Percentiles rank a stretch among this genome's conserved stretches.
Evolutionary conservation across 2,329 filamentous ascomycete genomes (phyloP).

Genomic region (Aspergillus uvarum): DNA sequence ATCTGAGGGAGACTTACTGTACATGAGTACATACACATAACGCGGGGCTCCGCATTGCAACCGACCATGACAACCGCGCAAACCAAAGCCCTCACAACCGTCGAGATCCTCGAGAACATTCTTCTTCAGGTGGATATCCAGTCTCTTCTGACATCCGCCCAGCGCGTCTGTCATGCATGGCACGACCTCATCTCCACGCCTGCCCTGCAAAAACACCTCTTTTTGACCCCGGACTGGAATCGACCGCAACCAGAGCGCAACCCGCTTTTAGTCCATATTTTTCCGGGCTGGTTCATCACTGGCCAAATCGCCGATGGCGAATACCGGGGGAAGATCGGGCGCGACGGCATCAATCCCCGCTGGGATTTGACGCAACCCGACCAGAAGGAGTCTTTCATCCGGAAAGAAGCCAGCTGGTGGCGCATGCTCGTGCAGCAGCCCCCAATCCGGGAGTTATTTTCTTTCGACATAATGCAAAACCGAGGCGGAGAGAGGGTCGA

Average conservation of each 20-base stretch:
- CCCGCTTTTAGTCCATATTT: background rate
- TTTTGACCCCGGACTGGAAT: background rate
- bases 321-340: background rate
- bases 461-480: too few relatives aligned
- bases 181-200: background rate
- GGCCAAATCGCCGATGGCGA: background rate
- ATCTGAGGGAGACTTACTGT: too few relatives aligned
- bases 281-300: background rate
- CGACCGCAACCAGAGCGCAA: background rate
- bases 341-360: background rate
- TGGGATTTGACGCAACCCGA: background rate
- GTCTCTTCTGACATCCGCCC: background rate
- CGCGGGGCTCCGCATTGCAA: too few relatives aligned
- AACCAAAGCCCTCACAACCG: background rate
- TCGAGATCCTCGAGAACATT: background rate
- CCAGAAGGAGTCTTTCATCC: background rate
- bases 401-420: constrained; percentile 4
- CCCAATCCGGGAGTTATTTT: background rate
- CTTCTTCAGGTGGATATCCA: background rate
- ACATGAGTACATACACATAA: too few relatives aligned
- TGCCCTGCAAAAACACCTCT: constrained; percentile 4
- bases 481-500: too few relatives aligned
- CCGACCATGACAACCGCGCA: background rate
- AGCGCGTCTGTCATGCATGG: constrained; percentile 1
- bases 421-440: constrained; percentile 8